Evolutionary conservation across 163 green algal genomes (phyloP).

Genomic region (Chloroidium sp.): DNA sequence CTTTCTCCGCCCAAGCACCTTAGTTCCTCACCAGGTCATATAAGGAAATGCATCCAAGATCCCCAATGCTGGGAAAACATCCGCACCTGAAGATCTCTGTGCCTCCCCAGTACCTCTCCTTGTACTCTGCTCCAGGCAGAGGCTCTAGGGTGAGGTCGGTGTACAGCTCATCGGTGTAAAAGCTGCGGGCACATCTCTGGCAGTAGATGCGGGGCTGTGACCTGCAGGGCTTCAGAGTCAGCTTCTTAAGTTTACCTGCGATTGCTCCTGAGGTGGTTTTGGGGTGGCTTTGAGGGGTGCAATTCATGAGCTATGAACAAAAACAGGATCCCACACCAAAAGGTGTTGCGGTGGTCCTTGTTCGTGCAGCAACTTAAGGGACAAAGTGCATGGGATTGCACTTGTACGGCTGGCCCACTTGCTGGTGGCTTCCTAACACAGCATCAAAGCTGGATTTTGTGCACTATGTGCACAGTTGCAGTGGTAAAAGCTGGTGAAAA

Average conservation of each 20-base stretch:
- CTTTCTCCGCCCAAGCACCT: constrained; percentile 17
- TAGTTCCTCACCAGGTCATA: neutral
- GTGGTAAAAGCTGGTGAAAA: neutral
- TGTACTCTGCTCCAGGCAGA: constrained; percentile 46
- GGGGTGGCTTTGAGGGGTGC: too few species aligned
- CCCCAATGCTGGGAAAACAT: neutral
- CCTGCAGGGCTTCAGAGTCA: neutral
- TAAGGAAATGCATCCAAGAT: neutral
- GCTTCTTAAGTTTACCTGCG: too few species aligned
- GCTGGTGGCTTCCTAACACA: too few species aligned
- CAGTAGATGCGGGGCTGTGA: constrained; percentile 33
- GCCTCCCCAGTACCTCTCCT: constrained; percentile 45
- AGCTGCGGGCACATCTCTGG: constrained; percentile 52
- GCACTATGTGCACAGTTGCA: too few species aligned
- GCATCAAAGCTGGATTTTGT: too few species aligned
- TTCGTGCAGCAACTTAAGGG: neutral
- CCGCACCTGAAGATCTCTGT: constrained; percentile 62
- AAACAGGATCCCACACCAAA: too few species aligned
- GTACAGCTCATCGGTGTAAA: constrained; percentile 32
- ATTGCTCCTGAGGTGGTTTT: too few species aligned
- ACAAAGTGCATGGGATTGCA: neutral
- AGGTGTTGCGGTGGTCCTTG: too few species aligned
- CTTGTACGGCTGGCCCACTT: neutral
- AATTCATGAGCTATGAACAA: too few species aligned
- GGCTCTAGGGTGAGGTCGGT: constrained; percentile 67